Conservation (phyloP, 2,329 filamentous ascomycete species). For the Alternaria sp. region DNA sequence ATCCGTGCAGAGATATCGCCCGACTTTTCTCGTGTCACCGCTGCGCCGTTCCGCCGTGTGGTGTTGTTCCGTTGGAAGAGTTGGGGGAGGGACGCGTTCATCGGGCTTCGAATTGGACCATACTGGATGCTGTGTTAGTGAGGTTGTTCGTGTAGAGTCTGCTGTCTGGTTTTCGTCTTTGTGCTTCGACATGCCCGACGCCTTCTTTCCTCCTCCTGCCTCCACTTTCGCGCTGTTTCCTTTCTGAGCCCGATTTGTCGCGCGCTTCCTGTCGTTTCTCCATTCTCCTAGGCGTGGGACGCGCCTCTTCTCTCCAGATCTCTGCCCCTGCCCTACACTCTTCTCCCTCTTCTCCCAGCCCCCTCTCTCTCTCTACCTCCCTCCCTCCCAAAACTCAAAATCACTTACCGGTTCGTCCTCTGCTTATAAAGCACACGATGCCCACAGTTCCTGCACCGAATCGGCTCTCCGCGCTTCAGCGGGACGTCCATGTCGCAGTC, state of each 20-base stretch:
- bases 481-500: conserved; percentile 82
- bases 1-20: no score
- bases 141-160: rapidly evolving
- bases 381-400: neutral
- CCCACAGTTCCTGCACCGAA: conserved; percentile 90
- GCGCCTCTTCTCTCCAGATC: no score
- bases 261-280: neutral
- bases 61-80: neutral
- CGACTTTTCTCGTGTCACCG: no score
- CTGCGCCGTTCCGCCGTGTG: neutral
- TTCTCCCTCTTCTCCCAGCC: neutral
- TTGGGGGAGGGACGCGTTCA: conserved; percentile 48
- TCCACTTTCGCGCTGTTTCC: no score
- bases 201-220: neutral
- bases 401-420: conserved; percentile 87
- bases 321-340: no score
- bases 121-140: conserved; percentile 57
- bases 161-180: neutral
- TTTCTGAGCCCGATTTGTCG: no score
- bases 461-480: conserved; percentile 78
- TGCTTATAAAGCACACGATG: conserved; percentile 98
- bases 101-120: conserved; percentile 98
- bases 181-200: neutral
- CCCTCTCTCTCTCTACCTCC: no score
- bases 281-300: no score